These are phyloP conservation scores for Porcisia deanei DNA, from an alignment of 208 protist genomes.

Conservation along the genomic window DNA sequence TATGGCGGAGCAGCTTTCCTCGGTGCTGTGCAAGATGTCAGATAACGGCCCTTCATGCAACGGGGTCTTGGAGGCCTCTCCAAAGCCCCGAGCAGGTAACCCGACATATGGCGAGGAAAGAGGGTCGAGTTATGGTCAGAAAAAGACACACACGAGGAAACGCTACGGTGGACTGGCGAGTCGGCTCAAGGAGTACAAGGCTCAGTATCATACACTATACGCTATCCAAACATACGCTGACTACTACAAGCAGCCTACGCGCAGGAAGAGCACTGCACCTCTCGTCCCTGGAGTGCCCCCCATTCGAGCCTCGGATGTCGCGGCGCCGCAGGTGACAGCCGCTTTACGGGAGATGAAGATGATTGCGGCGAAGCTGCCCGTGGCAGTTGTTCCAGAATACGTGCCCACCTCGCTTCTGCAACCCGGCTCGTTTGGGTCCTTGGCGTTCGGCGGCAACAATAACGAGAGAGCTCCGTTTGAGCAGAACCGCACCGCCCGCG, in stretches of 20 bases:
- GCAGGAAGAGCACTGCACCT: background rate
- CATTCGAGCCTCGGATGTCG: conserved; percentile 13
- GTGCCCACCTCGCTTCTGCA: conserved; percentile 37
- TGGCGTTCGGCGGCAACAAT: conserved; percentile 49
- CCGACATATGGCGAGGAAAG: background rate
- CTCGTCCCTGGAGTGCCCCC: background rate
- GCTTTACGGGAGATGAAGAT: conserved; percentile 39
- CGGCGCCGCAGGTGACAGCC: conserved; percentile 15
- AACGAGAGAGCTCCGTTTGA: conserved; percentile 39
- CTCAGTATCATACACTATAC: conserved; percentile 39
- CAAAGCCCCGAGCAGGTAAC: background rate
- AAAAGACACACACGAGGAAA: conserved; percentile 18
- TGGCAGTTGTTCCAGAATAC: conserved; percentile 25
- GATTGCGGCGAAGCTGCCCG: conserved; percentile 36
- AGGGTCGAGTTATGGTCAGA: background rate
- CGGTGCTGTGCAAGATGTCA: background rate
- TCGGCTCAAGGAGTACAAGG: conserved; percentile 58
- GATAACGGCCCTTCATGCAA: background rate
- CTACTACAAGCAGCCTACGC: conserved; percentile 52
- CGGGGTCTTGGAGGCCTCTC: background rate
- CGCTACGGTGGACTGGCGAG: conserved; percentile 28
- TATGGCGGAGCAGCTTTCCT: conserved; percentile 8
- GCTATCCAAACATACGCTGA: conserved; percentile 57
- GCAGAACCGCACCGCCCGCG: conserved; percentile 43
- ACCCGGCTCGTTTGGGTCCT: conserved; percentile 40